phyloP scores from a whole-genome alignment of 345 rosid species.

The Eucalyptus leucophloia region DNA sequence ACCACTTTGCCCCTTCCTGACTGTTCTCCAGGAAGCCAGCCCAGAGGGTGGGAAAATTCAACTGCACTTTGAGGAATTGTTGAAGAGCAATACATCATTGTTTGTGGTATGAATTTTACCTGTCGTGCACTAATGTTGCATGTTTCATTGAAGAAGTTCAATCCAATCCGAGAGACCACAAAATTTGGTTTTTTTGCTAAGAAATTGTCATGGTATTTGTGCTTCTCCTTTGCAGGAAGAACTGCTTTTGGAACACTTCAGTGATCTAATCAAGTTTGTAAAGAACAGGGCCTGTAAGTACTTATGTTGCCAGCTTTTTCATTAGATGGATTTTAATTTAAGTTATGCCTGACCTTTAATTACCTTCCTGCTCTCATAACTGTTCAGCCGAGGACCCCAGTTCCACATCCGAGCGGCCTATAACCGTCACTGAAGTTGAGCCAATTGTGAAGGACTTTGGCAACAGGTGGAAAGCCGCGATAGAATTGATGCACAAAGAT shows the following conservation, averaged over 20 bases:
- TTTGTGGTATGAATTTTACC: conserved; percentile 54
- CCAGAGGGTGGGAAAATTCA: conserved; percentile 94
- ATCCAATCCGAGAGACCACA: neutral
- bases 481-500: conserved; percentile 97
- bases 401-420: conserved; percentile 48
- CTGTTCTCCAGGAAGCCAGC: conserved; percentile 69
- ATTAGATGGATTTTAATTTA: neutral
- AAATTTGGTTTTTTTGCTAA: neutral
- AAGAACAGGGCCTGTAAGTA: conserved; percentile 82
- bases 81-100: conserved; percentile 77
- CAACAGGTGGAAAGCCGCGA: conserved; percentile 87
- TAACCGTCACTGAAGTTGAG: conserved; percentile 71
- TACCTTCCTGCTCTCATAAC: neutral
- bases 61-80: conserved; percentile 79
- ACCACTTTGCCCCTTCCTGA: neutral
- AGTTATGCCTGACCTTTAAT: neutral
- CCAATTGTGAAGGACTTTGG: conserved; percentile 81
- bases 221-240: conserved; percentile 56
- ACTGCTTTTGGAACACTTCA: conserved; percentile 78
- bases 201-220: neutral
- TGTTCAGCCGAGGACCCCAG: conserved; percentile 55
- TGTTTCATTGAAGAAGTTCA: neutral
- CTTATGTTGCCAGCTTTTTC: neutral
- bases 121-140: neutral
- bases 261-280: conserved; percentile 85